Conservation (phyloP, 163 green algal genomes). For the Scenedesmus sp. region DNA sequence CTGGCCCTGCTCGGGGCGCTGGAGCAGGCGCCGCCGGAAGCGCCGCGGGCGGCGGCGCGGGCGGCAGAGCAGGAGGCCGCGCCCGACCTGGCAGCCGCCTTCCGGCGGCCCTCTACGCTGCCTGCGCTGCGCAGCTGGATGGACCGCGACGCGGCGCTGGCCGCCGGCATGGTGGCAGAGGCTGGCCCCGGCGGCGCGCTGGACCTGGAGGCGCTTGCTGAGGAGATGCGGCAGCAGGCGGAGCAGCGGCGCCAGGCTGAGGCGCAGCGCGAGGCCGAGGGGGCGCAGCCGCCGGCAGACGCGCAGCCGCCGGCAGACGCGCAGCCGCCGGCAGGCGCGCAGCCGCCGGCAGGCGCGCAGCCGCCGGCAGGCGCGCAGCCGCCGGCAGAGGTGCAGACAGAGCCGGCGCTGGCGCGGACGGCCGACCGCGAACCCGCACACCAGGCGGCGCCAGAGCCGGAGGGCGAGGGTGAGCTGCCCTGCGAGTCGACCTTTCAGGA, state of each 20-base stretch:
- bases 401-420: background rate
- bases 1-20: background rate
- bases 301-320: background rate
- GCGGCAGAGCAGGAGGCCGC: constrained; percentile 1
- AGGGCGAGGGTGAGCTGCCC: constrained; percentile 26
- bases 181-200: background rate
- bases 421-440: too few species aligned
- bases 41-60: background rate
- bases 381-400: background rate
- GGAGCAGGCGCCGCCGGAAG: background rate
- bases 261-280: constrained; percentile 2
- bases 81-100: background rate
- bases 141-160: constrained; percentile 10
- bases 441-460: background rate
- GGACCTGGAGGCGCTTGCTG: constrained; percentile 14
- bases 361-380: background rate
- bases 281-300: constrained; percentile 4
- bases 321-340: background rate
- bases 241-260: constrained; percentile 15
- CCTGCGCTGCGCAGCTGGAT: constrained; percentile 33
- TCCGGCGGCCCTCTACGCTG: constrained; percentile 14
- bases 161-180: constrained; percentile 17
- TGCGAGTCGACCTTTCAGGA: constrained; percentile 32
- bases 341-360: constrained; percentile 3
- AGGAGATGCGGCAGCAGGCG: constrained; percentile 26